Conservation (phyloP, 805 yeast species). For the Kuraishia borneana region DNA sequence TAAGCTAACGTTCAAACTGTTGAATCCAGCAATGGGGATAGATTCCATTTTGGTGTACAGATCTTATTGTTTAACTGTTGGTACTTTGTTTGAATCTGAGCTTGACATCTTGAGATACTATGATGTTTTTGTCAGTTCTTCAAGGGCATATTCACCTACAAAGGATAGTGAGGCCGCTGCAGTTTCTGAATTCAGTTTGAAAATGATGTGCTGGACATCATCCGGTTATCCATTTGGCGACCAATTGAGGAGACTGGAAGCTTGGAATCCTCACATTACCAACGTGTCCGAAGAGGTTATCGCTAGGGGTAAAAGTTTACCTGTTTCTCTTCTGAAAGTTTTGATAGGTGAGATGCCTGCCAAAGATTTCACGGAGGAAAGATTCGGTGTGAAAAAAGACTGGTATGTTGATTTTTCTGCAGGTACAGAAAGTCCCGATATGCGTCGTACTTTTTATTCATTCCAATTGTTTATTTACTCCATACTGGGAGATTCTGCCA, state of each 20-base stretch:
- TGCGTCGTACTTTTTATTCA: not conserved
- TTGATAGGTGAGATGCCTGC: not conserved
- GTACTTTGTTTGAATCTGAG: slow-evolving; percentile 28
- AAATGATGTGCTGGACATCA: slow-evolving; percentile 7
- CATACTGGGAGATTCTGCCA: not conserved
- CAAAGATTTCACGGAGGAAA: not conserved
- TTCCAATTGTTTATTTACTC: not conserved
- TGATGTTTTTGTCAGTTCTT: slow-evolving; percentile 8
- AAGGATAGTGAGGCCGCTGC: slow-evolving; percentile 1
- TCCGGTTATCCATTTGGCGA: slow-evolving; percentile 6
- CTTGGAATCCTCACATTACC: not conserved
- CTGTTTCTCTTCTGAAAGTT: not conserved
- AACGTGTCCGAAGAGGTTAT: no score
- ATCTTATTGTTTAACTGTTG: slow-evolving; percentile 28
- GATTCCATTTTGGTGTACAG: slow-evolving; percentile 28
- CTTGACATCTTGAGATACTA: slow-evolving; percentile 18
- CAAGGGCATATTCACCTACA: slow-evolving; percentile 2
- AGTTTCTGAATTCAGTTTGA: slow-evolving; percentile 6
- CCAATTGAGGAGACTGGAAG: slow-evolving; percentile 5
- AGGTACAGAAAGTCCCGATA: not conserved
- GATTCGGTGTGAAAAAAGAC: not conserved
- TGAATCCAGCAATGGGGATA: slow-evolving; percentile 21
- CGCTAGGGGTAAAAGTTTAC: no score
- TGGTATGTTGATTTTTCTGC: not conserved
- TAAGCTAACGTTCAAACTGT: slow-evolving; percentile 25